Conservation (phyloP, 495 filamentous ascomycete species). For the Cairneyella variabilis region DNA sequence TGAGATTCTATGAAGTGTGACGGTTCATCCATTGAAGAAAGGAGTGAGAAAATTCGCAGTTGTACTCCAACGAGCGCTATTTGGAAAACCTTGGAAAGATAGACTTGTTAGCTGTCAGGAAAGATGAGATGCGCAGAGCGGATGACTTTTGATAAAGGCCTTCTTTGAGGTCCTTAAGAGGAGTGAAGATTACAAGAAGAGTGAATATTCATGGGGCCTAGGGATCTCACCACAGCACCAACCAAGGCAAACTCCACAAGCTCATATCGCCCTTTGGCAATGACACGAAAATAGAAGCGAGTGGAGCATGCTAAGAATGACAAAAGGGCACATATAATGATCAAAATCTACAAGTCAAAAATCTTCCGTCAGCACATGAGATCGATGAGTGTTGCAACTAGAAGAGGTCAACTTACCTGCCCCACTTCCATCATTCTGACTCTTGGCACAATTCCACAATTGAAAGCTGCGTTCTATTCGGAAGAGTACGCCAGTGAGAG, state of each 20-base stretch:
- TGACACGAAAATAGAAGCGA: slow-evolving; percentile 2
- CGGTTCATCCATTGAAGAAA: not conserved
- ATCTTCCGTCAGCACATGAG: not conserved
- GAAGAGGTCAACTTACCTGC: not conserved
- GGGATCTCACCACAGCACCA: not conserved
- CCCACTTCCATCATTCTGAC: slow-evolving; percentile 1
- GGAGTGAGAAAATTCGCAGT: not conserved
- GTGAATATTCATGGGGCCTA: not conserved
- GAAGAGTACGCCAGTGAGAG: too few species aligned
- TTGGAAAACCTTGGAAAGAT: not conserved
- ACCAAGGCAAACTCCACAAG: not conserved
- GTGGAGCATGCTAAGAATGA: not conserved
- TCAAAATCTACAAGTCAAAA: not conserved
- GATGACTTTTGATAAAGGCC: not conserved
- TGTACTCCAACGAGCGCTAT: not conserved
- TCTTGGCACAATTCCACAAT: not conserved
- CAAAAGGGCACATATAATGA: not conserved
- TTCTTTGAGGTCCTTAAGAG: not conserved
- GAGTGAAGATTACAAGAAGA: not conserved
- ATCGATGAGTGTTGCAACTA: not conserved
- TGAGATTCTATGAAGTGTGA: not conserved
- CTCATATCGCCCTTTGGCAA: not conserved
- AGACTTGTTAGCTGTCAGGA: not conserved
- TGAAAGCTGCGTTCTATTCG: too few species aligned
- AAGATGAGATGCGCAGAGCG: not conserved